A percentile compares a stretch with the other conserved stretches of the same genome.
These are phyloP conservation scores for Boletellus ananiceps DNA, from an alignment of 768 basidiomycete genomes.

Conservation along the genomic window DNA sequence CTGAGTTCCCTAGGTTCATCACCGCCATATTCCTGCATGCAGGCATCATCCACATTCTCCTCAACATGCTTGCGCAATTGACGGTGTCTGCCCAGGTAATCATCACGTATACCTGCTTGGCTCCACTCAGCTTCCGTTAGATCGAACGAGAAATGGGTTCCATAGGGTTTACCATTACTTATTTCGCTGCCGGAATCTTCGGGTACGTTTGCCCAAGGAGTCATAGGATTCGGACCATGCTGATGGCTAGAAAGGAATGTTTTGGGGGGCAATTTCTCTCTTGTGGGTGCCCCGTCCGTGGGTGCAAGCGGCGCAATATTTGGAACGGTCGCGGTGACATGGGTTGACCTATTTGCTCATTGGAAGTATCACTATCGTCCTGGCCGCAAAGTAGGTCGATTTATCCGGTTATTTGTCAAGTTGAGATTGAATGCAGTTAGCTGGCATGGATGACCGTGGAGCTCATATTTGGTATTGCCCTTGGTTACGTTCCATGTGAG, in stretches of 20 bases:
- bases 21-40: constrained; percentile 91
- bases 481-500: constrained; percentile 82
- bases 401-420: not conserved
- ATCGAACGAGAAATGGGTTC: constrained; percentile 93
- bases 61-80: constrained; percentile 90
- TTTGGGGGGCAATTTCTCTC: constrained; percentile 88
- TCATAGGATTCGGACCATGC: not conserved
- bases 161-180: constrained; percentile 76
- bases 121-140: constrained; percentile 33
- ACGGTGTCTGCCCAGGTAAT: constrained; percentile 71
- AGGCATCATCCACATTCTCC: constrained; percentile 84
- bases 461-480: constrained; percentile 77
- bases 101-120: not conserved
- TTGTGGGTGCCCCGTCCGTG: constrained; percentile 83
- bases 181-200: constrained; percentile 89
- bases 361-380: constrained; percentile 89
- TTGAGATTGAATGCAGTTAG: constrained; percentile 35
- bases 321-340: constrained; percentile 77
- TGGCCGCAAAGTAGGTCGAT: constrained; percentile 56
- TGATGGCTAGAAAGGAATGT: constrained; percentile 51
- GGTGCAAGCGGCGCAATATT: constrained; percentile 95
- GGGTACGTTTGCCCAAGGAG: constrained; percentile 45
- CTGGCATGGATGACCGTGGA: constrained; percentile 83
- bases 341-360: constrained; percentile 88
- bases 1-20: constrained; percentile 55